Conservation (phyloP, 2,329 filamentous ascomycete species). For the Cercospora zeina region DNA sequence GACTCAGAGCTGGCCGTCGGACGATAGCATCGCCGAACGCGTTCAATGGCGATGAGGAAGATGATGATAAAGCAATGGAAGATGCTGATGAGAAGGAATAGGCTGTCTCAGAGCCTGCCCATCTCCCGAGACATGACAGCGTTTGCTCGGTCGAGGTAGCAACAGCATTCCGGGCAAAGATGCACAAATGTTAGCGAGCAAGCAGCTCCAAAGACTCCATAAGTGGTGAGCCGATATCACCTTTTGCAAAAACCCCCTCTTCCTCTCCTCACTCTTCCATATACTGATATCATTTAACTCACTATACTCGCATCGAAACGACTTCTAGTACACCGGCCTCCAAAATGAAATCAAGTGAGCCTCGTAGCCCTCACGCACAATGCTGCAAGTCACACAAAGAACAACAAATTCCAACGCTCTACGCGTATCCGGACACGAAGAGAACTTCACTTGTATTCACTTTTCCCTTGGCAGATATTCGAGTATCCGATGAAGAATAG, state of each 20-base stretch:
- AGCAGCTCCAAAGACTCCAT: background rate
- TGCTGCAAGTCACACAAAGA: background rate
- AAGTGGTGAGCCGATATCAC: background rate
- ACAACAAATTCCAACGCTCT: background rate
- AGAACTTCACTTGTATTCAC: background rate
- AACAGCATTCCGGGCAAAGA: background rate
- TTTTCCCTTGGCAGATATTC: background rate
- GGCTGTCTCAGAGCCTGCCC: background rate
- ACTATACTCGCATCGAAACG: background rate
- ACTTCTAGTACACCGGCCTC: background rate
- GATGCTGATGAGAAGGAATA: background rate
- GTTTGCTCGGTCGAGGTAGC: background rate
- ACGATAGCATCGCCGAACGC: background rate
- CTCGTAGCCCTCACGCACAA: background rate
- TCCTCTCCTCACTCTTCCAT: background rate
- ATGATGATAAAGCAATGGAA: background rate
- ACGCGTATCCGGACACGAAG: background rate
- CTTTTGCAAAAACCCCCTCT: background rate
- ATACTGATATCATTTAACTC: background rate
- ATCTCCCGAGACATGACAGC: background rate
- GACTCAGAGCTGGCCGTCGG: background rate
- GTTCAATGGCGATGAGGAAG: background rate
- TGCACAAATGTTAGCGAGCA: background rate
- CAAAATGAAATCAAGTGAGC: background rate
- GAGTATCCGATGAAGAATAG: background rate